Evolutionary conservation across 106 monocot genomes (phyloP).

Genomic region (Phalaenopsis equestris): DNA sequence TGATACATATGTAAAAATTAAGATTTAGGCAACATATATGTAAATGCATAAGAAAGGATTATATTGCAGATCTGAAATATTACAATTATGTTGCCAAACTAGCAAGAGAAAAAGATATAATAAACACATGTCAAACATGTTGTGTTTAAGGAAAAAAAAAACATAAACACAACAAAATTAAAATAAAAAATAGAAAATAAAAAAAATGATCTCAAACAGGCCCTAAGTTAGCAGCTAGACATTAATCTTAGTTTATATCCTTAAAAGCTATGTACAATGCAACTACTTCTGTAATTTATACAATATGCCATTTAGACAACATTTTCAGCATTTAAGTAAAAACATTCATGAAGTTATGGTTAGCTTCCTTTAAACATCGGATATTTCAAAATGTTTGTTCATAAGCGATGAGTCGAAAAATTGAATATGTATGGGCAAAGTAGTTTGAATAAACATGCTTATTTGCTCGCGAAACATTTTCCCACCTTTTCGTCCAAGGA

Average conservation of each 20-base stretch:
- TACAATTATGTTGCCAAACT: background rate
- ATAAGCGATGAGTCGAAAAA: too few relatives aligned
- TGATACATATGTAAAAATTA: too few relatives aligned
- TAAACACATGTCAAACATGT: too few relatives aligned
- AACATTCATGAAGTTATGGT: too few relatives aligned
- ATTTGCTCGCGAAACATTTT: background rate
- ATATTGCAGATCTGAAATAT: background rate
- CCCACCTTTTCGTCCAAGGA: slow-evolving; percentile 86
- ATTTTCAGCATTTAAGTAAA: background rate
- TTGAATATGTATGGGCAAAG: background rate
- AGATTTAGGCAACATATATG: too few relatives aligned
- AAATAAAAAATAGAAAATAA: too few relatives aligned
- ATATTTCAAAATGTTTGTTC: too few relatives aligned
- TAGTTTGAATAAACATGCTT: background rate
- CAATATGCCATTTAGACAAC: background rate
- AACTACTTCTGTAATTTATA: background rate
- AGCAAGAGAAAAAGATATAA: background rate
- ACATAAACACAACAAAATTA: too few relatives aligned
- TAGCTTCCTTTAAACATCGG: too few relatives aligned
- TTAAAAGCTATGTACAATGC: background rate
- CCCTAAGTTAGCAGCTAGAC: too few relatives aligned
- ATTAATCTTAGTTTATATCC: background rate
- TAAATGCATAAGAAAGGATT: background rate
- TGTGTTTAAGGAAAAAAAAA: too few relatives aligned
- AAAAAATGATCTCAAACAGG: too few relatives aligned